phyloP scores from a whole-genome alignment of 2,329 filamentous ascomycete genomes.

The Chaetomium strumarium region DNA sequence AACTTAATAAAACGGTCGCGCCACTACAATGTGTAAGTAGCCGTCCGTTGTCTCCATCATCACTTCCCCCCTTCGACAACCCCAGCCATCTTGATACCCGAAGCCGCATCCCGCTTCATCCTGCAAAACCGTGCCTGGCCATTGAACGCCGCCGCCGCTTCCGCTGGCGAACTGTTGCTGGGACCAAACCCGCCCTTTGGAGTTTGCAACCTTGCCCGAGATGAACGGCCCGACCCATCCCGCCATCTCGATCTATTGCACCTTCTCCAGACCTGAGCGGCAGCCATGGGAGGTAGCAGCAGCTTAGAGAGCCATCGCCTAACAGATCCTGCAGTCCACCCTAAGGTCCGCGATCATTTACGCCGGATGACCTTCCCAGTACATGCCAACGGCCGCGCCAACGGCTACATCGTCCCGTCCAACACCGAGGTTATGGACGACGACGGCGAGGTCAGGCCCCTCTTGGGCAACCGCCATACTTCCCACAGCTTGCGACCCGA shows the following conservation, averaged over 20 bases:
- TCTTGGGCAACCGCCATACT: slow-evolving; percentile 12
- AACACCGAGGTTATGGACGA: slow-evolving; percentile 11
- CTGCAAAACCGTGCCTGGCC: neutral
- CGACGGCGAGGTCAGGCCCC: slow-evolving; percentile 20
- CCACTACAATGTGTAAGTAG: slow-evolving; percentile 15
- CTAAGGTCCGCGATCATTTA: slow-evolving; percentile 26
- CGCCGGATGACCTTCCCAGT: slow-evolving; percentile 16
- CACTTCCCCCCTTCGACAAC: neutral
- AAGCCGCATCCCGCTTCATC: neutral
- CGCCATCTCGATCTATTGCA: slow-evolving; percentile 1
- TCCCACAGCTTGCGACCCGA: slow-evolving; percentile 6
- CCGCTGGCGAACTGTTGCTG: neutral
- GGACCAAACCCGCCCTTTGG: neutral
- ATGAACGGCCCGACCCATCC: slow-evolving; percentile 14
- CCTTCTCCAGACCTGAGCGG: neutral
- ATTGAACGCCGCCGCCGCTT: slow-evolving; percentile 3
- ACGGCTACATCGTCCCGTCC: neutral
- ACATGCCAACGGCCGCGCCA: neutral
- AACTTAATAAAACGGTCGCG: neutral
- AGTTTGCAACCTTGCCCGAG: neutral
- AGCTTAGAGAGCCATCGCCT: slow-evolving; percentile 5
- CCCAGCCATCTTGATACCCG: neutral
- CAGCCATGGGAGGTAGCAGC: slow-evolving; percentile 15
- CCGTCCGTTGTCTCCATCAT: neutral
- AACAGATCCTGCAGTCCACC: slow-evolving; percentile 25